Conservation (phyloP, 331 rosid genomes). For the Cydonia oblonga region DNA sequence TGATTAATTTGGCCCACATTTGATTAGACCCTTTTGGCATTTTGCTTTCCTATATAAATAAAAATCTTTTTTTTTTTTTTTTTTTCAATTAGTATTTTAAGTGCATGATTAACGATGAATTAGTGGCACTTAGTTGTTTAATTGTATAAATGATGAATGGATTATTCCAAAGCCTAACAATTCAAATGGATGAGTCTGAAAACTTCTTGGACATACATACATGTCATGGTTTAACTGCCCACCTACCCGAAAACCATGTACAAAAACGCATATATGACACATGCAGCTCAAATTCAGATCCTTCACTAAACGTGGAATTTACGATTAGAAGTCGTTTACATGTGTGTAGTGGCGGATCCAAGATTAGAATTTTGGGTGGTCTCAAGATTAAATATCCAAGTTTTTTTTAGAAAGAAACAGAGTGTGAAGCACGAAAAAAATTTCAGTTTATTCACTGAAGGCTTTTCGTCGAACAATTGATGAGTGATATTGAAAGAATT, state of each 20-base stretch:
- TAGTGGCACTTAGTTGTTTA: not conserved
- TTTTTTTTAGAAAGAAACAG: too few species aligned
- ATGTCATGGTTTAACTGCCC: not conserved
- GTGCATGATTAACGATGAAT: not conserved
- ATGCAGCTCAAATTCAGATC: not conserved
- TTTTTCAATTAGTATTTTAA: not conserved
- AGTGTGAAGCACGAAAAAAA: too few species aligned
- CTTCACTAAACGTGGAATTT: not conserved
- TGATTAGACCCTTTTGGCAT: constrained; percentile 15
- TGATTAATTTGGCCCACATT: constrained; percentile 4
- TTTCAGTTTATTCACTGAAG: too few species aligned
- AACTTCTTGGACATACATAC: not conserved
- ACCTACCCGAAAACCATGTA: not conserved
- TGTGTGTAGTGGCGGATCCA: too few species aligned
- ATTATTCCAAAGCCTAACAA: constrained; percentile 10
- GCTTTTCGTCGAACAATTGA: too few species aligned
- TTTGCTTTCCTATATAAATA: constrained; percentile 1
- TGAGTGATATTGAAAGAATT: too few species aligned
- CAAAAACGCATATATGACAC: not conserved
- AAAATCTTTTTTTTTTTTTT: not conserved
- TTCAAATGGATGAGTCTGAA: constrained; percentile 3
- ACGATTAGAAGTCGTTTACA: too few species aligned
- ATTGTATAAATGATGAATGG: not conserved
- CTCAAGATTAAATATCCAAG: too few species aligned
- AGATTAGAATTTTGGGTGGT: too few species aligned